Evolutionary conservation across 805 yeast species (phyloP), one percentile per base, ranked within the genome.

Genomic region (Starmerella floricola): DNA sequence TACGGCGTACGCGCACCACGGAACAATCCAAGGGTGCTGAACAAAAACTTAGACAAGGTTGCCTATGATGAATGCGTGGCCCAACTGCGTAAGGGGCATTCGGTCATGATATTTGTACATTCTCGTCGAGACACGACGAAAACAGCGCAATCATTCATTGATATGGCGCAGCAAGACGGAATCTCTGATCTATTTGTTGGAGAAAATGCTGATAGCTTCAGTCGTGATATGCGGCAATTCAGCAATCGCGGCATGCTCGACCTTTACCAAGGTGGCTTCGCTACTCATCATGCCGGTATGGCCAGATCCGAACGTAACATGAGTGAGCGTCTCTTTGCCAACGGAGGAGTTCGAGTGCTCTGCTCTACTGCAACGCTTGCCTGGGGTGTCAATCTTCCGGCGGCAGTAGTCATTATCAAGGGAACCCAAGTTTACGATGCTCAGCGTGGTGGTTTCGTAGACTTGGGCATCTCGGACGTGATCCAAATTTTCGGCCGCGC

Each of bases 321-420:
- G 40, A 79, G 93, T 0, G 98, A 93, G 55, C 79, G 78, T 56
- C 73, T 88, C 79, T 91, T 91, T 58, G 67, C 78, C 24, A 65
- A 69, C 24, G 97, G 98, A 32, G 81, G 86, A 0, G 79, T 91
- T 48, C 82, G 79, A 46, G 97, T 91, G 0, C 64, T 91, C 15
- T 81, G 94, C 55, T 86, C 95, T 70, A 91, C 99, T 2, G 94
- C 98, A 0, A 91, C 99, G 0, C 72, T 91, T 45, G 99, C 99
- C 0, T 91, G 99, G 99, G 99, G 99, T 72, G 97, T 91, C 16
- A 91, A 91, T 57, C 67, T 91, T 45, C 98, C 99, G 2, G 98
- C 98, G 6, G 96, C 95, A 1, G 95, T 86, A 31, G 99, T 91
- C 17, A 83, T 91, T 48, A 77, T 91, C 26, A 91, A 91, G 55